Evolutionary conservation across 306 rosid species (phyloP), one percentile per base, ranked within the genome.

Genomic region (Betula pendula): DNA sequence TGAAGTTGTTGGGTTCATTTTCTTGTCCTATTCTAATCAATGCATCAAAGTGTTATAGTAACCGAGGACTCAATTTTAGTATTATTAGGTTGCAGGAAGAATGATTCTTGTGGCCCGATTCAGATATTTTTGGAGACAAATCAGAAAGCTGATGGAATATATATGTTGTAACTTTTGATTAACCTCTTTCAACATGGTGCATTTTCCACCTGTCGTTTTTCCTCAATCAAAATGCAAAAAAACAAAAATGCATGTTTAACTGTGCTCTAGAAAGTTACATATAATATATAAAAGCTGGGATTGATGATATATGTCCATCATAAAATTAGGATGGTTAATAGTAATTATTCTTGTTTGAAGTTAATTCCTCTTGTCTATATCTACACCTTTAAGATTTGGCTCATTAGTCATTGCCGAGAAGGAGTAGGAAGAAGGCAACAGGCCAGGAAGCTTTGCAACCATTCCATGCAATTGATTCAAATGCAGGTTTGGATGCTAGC

Each of bases 71-170:
- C n/a, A n/a, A n/a, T n/a, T n/a, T n/a, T n/a, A n/a, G n/a, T n/a
- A n/a, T n/a, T n/a, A n/a, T n/a, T n/a, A n/a, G n/a, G n/a, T n/a
- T n/a, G n/a, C n/a, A n/a, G n/a, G n/a, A n/a, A n/a, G n/a, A n/a
- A 13, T 13, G 24, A 77, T 70, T 62, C 66, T 71, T 50, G 71
- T 79, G 33, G 66, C 55, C 60, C 79, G 75, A 59, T 48, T 79
- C 59, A 58, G 72, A 81, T 33, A 73, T 72, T 68, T 75, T 45
- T 77, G 52, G 38, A 38, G 33, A 42, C 79, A n/a, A 82, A 70
- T 50, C 52, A 47, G 17, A 49, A 56, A 82, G 71, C 77, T 77
- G 76, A 52, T 86, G 80, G 45, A 72, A 76, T n/a, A n/a, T n/a
- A 70, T 83, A 75, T 78, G 65, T 55, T 80, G 72, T 29, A 29